Percentiles rank a stretch among this genome's conserved stretches.
Evolutionary conservation across 441 rosid species (phyloP).

Genomic region (Corymbia citriodora): DNA sequence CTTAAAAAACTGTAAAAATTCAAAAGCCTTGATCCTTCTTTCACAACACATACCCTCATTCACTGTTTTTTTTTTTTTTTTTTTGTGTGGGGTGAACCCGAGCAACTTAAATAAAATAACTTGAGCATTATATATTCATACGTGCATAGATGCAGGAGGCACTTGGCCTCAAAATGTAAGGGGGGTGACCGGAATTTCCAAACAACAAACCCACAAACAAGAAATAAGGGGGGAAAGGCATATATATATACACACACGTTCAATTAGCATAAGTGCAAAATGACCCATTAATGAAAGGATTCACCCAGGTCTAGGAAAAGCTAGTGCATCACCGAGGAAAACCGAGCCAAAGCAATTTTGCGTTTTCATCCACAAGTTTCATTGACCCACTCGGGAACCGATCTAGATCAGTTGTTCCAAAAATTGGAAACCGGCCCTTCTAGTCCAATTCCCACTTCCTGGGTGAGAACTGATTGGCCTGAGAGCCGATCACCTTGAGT

Average conservation of each 20-base stretch:
- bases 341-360: not conserved
- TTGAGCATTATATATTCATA: not conserved
- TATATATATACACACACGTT: not conserved
- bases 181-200: not conserved
- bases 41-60: not conserved
- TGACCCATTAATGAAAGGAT: not conserved
- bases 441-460: not conserved
- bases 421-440: not conserved
- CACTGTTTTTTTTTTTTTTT: too few species aligned
- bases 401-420: too few species aligned
- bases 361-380: not conserved
- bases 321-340: not conserved
- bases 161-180: not conserved
- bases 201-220: not conserved
- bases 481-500: accelerated
- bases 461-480: too few species aligned
- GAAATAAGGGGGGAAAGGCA: not conserved
- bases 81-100: not conserved
- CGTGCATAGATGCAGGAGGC: too few species aligned
- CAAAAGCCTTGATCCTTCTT: not conserved
- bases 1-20: too few species aligned
- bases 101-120: not conserved
- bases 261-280: not conserved
- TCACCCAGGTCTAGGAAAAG: not conserved
- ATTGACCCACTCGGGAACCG: not conserved